These are phyloP conservation scores for Bonia amplexicaulis DNA, from an alignment of 176 grass and related monocot genomes.

Conservation along the genomic window DNA sequence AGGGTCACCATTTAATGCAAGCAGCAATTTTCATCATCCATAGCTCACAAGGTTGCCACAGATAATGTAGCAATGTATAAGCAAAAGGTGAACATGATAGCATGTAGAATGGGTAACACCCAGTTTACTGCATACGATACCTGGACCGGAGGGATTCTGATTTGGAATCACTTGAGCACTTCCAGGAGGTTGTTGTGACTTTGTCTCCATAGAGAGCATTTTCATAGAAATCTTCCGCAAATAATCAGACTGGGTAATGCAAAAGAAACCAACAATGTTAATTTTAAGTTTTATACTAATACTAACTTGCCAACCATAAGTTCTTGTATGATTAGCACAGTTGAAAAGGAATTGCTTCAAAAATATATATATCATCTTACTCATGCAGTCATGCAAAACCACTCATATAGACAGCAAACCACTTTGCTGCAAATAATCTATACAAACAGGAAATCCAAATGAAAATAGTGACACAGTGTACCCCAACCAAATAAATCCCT, in stretches of 20 bases:
- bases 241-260: constrained; percentile 71
- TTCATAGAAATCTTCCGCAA: constrained; percentile 83
- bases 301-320: background rate
- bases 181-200: constrained; percentile 49
- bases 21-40: background rate
- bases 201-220: constrained; percentile 85
- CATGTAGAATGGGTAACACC: background rate
- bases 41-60: background rate
- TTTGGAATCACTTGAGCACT: constrained; percentile 46
- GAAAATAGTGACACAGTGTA: background rate
- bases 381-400: background rate
- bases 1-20: background rate
- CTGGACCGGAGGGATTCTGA: constrained; percentile 53
- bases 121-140: constrained; percentile 24
- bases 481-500: background rate
- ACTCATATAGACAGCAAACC: constrained; percentile 16
- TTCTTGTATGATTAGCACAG: background rate
- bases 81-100: background rate
- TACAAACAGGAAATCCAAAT: constrained; percentile 1
- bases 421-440: constrained; percentile 4
- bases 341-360: constrained; percentile 3
- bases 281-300: background rate
- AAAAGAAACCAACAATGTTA: constrained; percentile 27
- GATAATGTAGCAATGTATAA: background rate
- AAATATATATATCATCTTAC: background rate